Evolutionary conservation across 768 basidiomycete genomes (phyloP), one percentile per base, ranked within the genome.

Genomic region (Clathrus columnatus): DNA sequence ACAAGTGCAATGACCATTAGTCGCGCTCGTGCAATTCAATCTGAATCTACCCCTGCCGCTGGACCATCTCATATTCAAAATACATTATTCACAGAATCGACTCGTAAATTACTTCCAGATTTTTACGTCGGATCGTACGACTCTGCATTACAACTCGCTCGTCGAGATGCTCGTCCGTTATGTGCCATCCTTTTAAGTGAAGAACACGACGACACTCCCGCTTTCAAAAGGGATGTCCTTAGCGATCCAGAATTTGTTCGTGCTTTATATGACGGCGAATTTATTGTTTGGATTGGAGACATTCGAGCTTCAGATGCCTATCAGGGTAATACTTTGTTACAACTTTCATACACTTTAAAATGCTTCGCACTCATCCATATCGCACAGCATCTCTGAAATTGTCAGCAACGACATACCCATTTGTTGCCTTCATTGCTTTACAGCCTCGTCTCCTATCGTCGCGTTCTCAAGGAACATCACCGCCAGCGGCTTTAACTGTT

Each of bases 251-350:
- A 75, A 7, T 76, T 97, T 45, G 79, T 93, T 6, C 78, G 77
- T 23, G 67, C 80, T 2, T 73, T 96, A 21, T 76, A 78, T 48
- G 83, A 86, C 29, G 86, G 92, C 66, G 74, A 85, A 49, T 75
- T 95, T 51, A 62, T 92, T 17, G 81, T 91, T 7, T 99, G 94
- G 95, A 95, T 87, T 2, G 94, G 91, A 16, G 94, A 97, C 64
- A 81, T 96, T 7, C 76, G 85, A 29, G 85, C 88, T 61, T 75
- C 75, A 30, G 91, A 95, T 59, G 82, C 89, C 4, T 92, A 91
- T 79, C 80, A 83, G 65, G 80, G 84, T 85, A 45, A 45, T 66
- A 50, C n/a, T 20, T 32, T 57, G 18, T 21, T 50, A 26, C 17
- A 20, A 4, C 27, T 0, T 0, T 11, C 1, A 27, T 23, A n/a